These are phyloP conservation scores for Davidsoniella eucalypti DNA, from an alignment of 2,329 filamentous ascomycete species.

Conservation along the genomic window DNA sequence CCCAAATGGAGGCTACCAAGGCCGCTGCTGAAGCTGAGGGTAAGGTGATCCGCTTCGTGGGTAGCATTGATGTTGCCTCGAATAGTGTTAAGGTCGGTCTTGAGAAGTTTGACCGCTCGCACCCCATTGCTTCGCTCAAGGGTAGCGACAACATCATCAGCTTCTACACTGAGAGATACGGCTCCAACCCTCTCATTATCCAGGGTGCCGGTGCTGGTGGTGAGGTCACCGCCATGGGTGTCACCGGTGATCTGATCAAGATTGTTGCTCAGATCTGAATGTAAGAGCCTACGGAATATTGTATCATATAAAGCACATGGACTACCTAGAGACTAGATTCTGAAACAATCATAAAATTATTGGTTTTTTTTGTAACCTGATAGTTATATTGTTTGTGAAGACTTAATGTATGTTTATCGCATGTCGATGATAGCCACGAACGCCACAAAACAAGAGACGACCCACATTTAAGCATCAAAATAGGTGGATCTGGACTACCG, in stretches of 20 bases:
- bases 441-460: no score
- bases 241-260: constrained; percentile 85
- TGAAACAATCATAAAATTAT: neutral
- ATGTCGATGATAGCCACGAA: no score
- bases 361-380: neutral
- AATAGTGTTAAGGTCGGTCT: constrained; percentile 81
- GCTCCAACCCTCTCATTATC: constrained; percentile 76
- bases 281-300: neutral
- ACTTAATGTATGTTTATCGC: no score
- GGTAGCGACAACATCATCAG: constrained; percentile 98
- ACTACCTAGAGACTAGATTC: neutral
- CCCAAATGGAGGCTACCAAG: constrained; percentile 80
- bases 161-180: constrained; percentile 95
- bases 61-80: constrained; percentile 71
- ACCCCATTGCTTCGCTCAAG: constrained; percentile 86
- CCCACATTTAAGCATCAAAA: no score
- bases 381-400: neutral
- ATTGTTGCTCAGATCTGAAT: constrained; percentile 54
- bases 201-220: constrained; percentile 89
- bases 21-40: constrained; percentile 68
- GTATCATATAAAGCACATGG: neutral
- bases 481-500: no score
- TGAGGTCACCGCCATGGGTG: constrained; percentile 95
- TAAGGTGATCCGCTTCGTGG: constrained; percentile 88
- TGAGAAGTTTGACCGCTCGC: constrained; percentile 72